Base-by-base conservation (phyloP, 2,329 filamentous ascomycete species). In the Phaeophleospora eucalypticola region DNA sequence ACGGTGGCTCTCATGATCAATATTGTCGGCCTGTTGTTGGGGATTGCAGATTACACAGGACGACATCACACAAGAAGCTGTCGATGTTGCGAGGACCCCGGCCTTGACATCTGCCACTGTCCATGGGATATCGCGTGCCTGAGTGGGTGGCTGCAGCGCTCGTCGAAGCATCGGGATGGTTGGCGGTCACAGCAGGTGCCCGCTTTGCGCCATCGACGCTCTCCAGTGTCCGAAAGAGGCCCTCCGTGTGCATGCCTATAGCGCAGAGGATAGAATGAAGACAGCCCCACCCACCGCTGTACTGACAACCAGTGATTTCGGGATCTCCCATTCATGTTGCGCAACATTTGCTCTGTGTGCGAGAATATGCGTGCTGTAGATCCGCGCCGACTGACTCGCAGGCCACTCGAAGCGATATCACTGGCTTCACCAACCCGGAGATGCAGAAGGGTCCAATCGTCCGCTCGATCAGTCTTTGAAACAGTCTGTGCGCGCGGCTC, bases 401-500 rank as follows among this genome's bases (percentile, higher is more conserved):
- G 24, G 24, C 12, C 24, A 42, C 50, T 46, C 46, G 12, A 35
- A 52, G 45, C 32, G 29, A 46, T 41, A 52, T n/a, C n/a, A n/a
- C 41, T 42, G 38, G 33, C 45, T 45, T 47, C 44, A 42, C 16
- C 46, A 46, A 51, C 38, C 40, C 40, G 50, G 45, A 49, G 42
- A 52, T 43, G 45, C 46, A 24, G 42, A 43, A 54, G 49, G 53
- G 49, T 56, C 56, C 54, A 56, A 54, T 56, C 44, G 46, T 41
- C 41, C 48, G 55, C 56, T 61, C 56, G 56, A 57, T 58, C 58
- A 51, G 50, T 58, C 42, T 40, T 42, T 54, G 52, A 59, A 58
- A 60, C 54, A 57, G 58, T 55, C 58, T 57, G 60, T 61, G 60
- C 58, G 41, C 47, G 39, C 41, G 38, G 36, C 43, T 40, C 21